phyloP scores from a whole-genome alignment of 805 yeast species.

The Yarrowia bubula region DNA sequence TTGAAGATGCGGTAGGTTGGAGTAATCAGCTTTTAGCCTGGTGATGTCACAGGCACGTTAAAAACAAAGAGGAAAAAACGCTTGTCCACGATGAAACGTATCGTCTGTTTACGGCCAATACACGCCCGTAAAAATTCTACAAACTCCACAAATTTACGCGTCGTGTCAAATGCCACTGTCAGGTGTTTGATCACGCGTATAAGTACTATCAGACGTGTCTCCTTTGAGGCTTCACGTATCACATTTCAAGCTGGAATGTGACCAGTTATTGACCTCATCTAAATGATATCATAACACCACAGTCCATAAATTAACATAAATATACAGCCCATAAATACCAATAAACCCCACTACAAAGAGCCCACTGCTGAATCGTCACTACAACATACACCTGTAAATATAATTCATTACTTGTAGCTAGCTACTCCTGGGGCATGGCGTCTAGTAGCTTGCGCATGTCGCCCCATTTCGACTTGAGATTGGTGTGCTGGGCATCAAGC shows the following conservation, averaged over 20 bases:
- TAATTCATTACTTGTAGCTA: neutral
- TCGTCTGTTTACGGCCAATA: no score
- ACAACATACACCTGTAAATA: neutral
- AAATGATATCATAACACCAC: no score
- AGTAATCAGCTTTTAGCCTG: neutral
- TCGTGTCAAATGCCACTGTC: neutral
- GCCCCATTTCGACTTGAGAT: conserved; percentile 23
- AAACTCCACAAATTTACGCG: neutral
- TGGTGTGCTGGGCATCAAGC: conserved; percentile 12
- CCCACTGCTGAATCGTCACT: no score
- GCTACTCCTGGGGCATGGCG: conserved; percentile 11
- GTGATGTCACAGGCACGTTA: neutral
- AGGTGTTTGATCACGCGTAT: no score
- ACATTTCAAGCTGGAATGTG: no score
- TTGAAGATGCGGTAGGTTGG: neutral
- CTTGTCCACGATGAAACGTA: no score
- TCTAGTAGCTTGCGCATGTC: conserved; percentile 24
- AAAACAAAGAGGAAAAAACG: neutral
- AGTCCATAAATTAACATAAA: no score
- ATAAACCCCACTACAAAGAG: no score
- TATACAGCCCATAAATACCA: no score
- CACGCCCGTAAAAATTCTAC: neutral
- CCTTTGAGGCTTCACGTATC: no score
- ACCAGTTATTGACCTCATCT: no score
- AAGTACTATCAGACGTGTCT: no score